Conservation (phyloP, 345 rosid species). For the Salix brachista region DNA sequence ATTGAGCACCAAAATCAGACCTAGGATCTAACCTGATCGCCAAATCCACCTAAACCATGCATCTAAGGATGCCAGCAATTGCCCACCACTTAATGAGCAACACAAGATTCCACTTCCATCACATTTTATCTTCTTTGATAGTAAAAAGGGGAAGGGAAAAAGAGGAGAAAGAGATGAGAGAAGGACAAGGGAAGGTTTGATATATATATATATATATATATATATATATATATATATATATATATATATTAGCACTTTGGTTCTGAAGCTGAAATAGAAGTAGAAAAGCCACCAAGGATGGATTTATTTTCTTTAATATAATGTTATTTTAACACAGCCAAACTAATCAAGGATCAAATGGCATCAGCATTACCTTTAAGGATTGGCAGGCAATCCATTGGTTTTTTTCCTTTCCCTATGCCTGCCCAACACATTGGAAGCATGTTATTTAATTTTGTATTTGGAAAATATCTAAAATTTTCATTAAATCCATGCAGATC, state of each 20-base stretch:
- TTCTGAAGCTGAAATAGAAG: neutral
- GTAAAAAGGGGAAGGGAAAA: too few species aligned
- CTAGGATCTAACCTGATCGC: too few species aligned
- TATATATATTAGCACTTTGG: neutral
- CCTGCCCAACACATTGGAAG: neutral
- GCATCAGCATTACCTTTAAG: neutral
- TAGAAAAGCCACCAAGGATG: neutral
- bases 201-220: too few species aligned
- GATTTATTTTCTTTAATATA: neutral
- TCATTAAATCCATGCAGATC: neutral
- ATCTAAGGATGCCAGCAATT: too few species aligned
- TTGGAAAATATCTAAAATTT: neutral
- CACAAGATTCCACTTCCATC: too few species aligned
- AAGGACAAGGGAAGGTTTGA: too few species aligned
- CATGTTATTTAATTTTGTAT: neutral
- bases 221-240: too few species aligned
- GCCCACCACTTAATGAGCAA: neutral
- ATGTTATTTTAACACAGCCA: neutral
- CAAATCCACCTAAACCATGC: too few species aligned
- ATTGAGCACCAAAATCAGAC: too few species aligned
- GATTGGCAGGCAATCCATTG: neutral
- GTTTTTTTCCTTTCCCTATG: neutral
- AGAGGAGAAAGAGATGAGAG: too few species aligned
- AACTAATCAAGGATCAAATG: neutral
- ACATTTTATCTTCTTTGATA: too few species aligned